A percentile compares a stretch with the other conserved stretches of the same genome.
Conservation (phyloP, 2,329 filamentous ascomycete species). For the Colletotrichum sp. region DNA sequence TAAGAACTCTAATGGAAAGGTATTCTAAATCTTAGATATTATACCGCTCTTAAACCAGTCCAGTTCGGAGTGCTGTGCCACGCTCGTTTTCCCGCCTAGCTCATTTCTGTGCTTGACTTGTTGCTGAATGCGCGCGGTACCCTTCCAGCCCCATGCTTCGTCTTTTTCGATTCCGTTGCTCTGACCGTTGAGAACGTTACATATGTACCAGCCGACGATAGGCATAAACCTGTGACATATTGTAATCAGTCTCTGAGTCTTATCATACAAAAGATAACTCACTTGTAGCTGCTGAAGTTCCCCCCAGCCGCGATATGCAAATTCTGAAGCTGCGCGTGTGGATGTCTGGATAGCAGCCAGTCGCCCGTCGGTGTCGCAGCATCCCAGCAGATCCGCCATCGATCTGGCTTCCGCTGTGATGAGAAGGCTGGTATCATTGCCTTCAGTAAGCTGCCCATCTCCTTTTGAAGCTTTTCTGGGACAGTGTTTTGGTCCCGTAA, state of each 20-base stretch:
- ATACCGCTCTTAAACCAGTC: background rate
- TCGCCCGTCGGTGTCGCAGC: background rate
- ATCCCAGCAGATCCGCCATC: conserved; percentile 8
- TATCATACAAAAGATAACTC: background rate
- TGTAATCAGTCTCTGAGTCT: background rate
- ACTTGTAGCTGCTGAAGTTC: conserved; percentile 13
- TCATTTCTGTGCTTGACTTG: background rate
- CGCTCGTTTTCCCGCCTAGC: background rate
- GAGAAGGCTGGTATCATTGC: background rate
- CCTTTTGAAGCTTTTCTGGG: background rate
- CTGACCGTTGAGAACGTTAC: background rate
- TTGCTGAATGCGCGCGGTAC: background rate
- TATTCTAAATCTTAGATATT: background rate
- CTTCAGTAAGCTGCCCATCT: background rate
- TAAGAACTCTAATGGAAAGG: too few relatives aligned
- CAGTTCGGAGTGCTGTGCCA: background rate
- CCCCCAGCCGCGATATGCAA: background rate
- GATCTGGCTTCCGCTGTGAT: background rate
- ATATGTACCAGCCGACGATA: background rate
- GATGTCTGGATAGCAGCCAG: conserved; percentile 2
- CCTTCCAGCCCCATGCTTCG: conserved; percentile 1
- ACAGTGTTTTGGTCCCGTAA: background rate
- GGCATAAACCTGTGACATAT: background rate
- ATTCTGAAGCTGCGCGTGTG: background rate
- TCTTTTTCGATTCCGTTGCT: background rate